Evolutionary conservation across 2,329 filamentous ascomycete species (phyloP), one percentile per base, ranked within the genome.

Genomic region (Lasiodiplodia sp.): DNA sequence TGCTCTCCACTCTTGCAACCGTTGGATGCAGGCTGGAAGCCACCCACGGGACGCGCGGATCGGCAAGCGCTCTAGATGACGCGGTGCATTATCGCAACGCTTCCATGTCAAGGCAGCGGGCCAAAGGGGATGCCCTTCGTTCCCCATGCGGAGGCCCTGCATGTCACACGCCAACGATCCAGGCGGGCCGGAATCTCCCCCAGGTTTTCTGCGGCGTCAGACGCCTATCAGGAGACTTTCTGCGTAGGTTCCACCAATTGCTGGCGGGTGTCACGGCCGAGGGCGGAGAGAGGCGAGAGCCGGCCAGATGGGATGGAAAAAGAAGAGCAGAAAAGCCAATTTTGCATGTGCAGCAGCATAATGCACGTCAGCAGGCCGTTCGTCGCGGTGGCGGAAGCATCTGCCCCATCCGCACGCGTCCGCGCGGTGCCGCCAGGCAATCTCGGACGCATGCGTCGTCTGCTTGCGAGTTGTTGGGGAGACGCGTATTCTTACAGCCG

Each of bases 331-430:
- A 11, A 31, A 62, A 62, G 57, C 47, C 47, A 49, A 49, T 62
- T 62, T 34, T 62, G 57, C 57, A 62, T 62, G n/a, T 40, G 55
- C 55, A 55, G 52, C 14, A n/a, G 55, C 55, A 57, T 57, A 18
- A 51, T 63, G 58, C 58, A 51, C 58, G 58, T 63, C 58, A 63
- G 58, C 40, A 63, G 8, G 31, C 31, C 8, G 31, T 34, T 34
- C 31, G 31, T 34, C 31, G 6, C 31, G 31, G 31, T 21, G 21
- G 37, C 56, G 37, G 21, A 60, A 14, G 4, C 21, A n/a, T n/a
- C 31, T 18, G 37, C 55, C 34, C 55, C 55, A 57, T 60, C 38
- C 38, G 23, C 57, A 31, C 38, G 12, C 58, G 25, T 63, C 58
- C 58, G 44, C 40, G 10, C 23, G 31, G 25, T 38, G 56, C 31